Base-by-base conservation (phyloP, 768 basidiomycete genomes). In the Podaxis rugospora region DNA sequence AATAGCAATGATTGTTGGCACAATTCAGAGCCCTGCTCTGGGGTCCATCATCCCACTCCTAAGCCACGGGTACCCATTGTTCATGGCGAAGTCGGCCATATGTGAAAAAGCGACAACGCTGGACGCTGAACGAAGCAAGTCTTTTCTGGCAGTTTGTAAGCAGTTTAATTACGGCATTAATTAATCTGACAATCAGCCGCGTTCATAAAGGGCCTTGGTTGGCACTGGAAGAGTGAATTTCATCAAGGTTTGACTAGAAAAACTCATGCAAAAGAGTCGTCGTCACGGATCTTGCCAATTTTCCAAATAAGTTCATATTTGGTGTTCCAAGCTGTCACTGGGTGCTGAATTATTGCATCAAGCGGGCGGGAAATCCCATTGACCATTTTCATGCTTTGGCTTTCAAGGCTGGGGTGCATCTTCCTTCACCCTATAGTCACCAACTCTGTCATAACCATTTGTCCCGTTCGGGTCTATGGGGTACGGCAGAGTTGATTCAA, bases 111-210 rank as follows among this genome's bases (percentile, higher is more conserved):
- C 10, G 4, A 14, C 16, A 58, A 27, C 35, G 40, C 28, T 42
- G 18, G 50, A 16, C 35, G 4, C 14, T 16, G 16, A 14, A 58
- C 35, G 14, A 1, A 16, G 5, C 18, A 3, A 49, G 23, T 23
- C 21, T 25, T 21, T 25, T 21, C 21, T 25, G 47, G 23, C 47
- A 23, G 16, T n/a, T 4, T 21, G 67, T 65, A 70, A 68, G 51
- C 65, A 67, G 13, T 70, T 68, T 49, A 62, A 59, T 11, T 70
- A 66, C 51, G 60, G 64, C 47, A 70, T 70, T 27, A 65, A 70
- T 70, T 27, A 65, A 68, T 39, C 39, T 61, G 64, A 27, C 44
- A 63, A 10, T 68, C 69, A 11, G 67, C 66, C 7, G 58, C 53
- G 1, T 61, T 62, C 40, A 68, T 68, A 66, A 66, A 66, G 37